phyloP scores from a whole-genome alignment of 1,284 basidiomycete genomes.

The Exsudoporus floridanus region DNA sequence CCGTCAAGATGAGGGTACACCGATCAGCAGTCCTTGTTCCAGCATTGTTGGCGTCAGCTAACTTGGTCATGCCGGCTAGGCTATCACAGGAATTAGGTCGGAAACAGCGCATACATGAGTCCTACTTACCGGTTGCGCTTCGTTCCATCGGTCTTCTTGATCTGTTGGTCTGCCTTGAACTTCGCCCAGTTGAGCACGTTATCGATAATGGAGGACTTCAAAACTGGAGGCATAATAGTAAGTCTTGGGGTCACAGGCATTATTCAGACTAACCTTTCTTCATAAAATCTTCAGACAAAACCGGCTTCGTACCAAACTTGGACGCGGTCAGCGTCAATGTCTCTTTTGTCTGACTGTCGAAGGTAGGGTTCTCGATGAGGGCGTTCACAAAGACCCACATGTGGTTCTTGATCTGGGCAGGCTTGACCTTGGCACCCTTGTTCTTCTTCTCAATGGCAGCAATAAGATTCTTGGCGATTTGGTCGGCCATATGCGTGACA shows the following conservation, averaged over 20 bases:
- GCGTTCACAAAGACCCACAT: slow-evolving; percentile 99
- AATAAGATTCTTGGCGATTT: slow-evolving; percentile 84
- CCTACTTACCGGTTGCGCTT: slow-evolving; percentile 79
- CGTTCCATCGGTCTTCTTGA: slow-evolving; percentile 95
- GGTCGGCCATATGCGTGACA: slow-evolving; percentile 85
- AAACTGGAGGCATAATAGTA: slow-evolving; percentile 51
- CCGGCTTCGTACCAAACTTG: slow-evolving; percentile 90
- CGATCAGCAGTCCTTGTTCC: slow-evolving; percentile 79
- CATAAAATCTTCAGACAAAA: slow-evolving; percentile 87
- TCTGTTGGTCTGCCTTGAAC: slow-evolving; percentile 93
- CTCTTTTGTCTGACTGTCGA: slow-evolving; percentile 99
- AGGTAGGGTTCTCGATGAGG: slow-evolving; percentile 96
- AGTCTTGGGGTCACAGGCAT: slow-evolving; percentile 4
- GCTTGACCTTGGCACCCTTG: slow-evolving; percentile 90
- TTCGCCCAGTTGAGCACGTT: slow-evolving; percentile 94
- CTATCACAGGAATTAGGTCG: slow-evolving; percentile 38
- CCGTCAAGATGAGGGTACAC: slow-evolving; percentile 96
- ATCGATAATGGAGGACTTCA: slow-evolving; percentile 90
- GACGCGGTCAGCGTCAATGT: slow-evolving; percentile 85
- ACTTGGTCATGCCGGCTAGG: slow-evolving; percentile 88
- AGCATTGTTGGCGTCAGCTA: slow-evolving; percentile 98
- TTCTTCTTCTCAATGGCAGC: slow-evolving; percentile 93
- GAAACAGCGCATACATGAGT: slow-evolving; percentile 1
- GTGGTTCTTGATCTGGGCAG: slow-evolving; percentile 93
- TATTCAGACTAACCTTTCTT: slow-evolving; percentile 76